These are phyloP conservation scores for Cynara cardunculus DNA, from an alignment of 129 eudicot genomes.

Conservation along the genomic window DNA sequence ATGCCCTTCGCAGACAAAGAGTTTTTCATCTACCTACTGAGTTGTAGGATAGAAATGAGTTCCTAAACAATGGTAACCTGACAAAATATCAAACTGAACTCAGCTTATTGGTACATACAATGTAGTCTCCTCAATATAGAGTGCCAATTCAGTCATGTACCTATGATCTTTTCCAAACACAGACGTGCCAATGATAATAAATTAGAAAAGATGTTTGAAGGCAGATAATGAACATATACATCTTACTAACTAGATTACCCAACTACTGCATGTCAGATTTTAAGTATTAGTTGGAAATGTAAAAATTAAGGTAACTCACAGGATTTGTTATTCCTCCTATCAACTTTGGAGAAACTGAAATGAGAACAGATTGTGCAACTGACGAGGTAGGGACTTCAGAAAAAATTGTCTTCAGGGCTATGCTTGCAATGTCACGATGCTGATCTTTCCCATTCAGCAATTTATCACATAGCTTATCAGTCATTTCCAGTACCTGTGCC, in stretches of 20 bases:
- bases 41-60: not conserved
- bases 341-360: conserved; percentile 80
- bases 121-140: not conserved
- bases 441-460: conserved; percentile 91
- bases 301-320: conserved; percentile 46
- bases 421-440: conserved; percentile 94
- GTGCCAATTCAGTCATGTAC: not conserved
- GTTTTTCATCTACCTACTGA: not conserved
- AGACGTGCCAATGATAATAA: not conserved
- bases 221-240: not conserved
- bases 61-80: not conserved
- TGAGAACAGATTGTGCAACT: conserved; percentile 72
- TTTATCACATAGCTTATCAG: conserved; percentile 80
- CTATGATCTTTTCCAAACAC: conserved; percentile 1
- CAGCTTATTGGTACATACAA: not conserved
- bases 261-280: not conserved
- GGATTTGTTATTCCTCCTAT: conserved; percentile 69
- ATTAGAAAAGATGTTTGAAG: not conserved
- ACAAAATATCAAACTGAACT: not conserved
- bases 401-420: conserved; percentile 92
- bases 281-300: conserved; percentile 1
- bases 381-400: conserved; percentile 76
- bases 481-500: conserved; percentile 78
- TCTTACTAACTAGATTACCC: conserved; percentile 6
- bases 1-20: not conserved